A percentile compares a stretch with the other conserved stretches of the same genome.
These are phyloP conservation scores for Aspergillus quadricinctus DNA, from an alignment of 2,329 filamentous ascomycete genomes.

Conservation along the genomic window DNA sequence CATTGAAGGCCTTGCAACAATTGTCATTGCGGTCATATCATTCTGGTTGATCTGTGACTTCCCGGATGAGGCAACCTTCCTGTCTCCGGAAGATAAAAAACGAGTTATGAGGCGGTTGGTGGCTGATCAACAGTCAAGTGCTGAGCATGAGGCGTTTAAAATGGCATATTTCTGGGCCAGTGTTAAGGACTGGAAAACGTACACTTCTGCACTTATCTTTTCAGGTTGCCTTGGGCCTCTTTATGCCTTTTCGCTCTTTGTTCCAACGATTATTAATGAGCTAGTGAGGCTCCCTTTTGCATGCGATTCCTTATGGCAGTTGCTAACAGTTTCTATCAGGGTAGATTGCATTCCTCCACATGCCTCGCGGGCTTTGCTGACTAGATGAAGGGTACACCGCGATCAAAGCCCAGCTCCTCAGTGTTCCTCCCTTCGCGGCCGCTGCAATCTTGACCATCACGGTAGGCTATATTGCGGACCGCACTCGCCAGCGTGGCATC, in stretches of 20 bases:
- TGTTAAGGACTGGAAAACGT: conserved; percentile 84
- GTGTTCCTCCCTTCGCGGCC: conserved; percentile 69
- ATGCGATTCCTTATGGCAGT: background rate
- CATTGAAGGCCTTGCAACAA: conserved; percentile 65
- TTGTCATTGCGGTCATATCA: conserved; percentile 61
- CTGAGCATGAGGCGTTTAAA: conserved; percentile 70
- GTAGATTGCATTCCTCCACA: background rate
- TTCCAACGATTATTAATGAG: conserved; percentile 71
- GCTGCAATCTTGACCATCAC: conserved; percentile 65
- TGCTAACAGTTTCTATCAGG: conserved; percentile 3
- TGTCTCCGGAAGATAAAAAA: conserved; percentile 64
- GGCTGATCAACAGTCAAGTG: conserved; percentile 68
- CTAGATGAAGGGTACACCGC: conserved; percentile 49
- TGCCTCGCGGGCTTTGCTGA: background rate
- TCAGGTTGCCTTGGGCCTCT: conserved; percentile 70
- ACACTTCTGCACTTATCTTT: conserved; percentile 68
- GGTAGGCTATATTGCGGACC: conserved; percentile 73
- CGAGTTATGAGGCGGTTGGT: conserved; percentile 67
- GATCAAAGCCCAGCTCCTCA: conserved; percentile 65
- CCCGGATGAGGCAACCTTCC: conserved; percentile 69
- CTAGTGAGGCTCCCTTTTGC: conserved; percentile 33
- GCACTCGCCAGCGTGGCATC: conserved; percentile 65
- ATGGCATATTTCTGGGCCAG: conserved; percentile 67
- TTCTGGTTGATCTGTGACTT: conserved; percentile 83
- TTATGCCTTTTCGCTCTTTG: conserved; percentile 47